These are phyloP conservation scores for Elongisporangium anandrum DNA, from an alignment of 352 stramenopile species.

Conservation along the genomic window DNA sequence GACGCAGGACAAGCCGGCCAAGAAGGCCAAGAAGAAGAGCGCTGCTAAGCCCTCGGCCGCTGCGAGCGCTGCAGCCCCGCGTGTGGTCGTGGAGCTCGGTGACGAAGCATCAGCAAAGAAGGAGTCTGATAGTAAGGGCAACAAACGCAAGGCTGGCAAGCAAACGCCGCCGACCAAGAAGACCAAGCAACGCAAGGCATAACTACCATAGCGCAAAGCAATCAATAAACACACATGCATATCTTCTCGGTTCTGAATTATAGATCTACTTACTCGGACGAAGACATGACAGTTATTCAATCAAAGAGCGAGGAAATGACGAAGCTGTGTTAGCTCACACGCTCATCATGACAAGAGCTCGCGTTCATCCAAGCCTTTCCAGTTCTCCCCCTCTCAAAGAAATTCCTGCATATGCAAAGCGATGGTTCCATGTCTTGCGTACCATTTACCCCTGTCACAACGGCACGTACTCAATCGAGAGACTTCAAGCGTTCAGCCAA, in stretches of 20 bases:
- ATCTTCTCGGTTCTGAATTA: background rate
- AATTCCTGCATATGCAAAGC: no score
- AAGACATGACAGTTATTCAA: no score
- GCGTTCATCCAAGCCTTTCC: no score
- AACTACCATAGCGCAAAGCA: background rate
- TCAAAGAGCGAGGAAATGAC: no score
- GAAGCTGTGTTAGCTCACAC: no score
- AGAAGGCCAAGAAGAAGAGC: slow-evolving; percentile 33
- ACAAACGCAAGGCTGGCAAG: slow-evolving; percentile 6
- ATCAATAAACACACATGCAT: background rate
- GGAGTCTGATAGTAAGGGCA: slow-evolving; percentile 11
- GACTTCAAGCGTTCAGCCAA: background rate
- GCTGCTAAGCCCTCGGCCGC: slow-evolving; percentile 10
- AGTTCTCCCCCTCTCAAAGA: no score
- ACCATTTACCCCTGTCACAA: background rate
- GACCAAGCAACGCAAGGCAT: background rate
- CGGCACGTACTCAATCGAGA: slow-evolving; percentile 3
- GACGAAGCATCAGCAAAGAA: slow-evolving; percentile 17
- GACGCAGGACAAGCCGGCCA: slow-evolving; percentile 27
- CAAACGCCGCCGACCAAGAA: background rate
- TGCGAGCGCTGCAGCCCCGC: slow-evolving; percentile 29
- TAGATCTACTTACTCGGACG: no score
- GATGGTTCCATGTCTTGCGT: no score
- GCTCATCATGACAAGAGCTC: no score
- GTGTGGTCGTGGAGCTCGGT: slow-evolving; percentile 69